Conservation (phyloP, 352 stramenopile genomes). For the Globisporangium recalcitrans region DNA sequence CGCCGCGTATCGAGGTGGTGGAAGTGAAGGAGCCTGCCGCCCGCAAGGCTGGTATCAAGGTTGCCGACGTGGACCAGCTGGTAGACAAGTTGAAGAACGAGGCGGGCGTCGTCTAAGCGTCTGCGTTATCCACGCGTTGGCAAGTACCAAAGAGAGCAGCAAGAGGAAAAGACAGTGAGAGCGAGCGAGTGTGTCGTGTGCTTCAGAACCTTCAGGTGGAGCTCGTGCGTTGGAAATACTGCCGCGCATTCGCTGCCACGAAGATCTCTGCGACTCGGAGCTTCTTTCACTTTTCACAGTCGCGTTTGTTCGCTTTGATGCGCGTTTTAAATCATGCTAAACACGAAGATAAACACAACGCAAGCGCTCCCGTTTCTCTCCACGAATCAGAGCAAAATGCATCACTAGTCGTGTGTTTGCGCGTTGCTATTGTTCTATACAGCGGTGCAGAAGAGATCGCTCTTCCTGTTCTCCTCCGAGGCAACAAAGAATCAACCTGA, state of each 20-base stretch:
- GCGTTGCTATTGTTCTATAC: too few relatives aligned
- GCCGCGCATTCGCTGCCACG: too few relatives aligned
- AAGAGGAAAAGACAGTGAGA: not conserved
- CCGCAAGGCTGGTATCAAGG: constrained; percentile 93
- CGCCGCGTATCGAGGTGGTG: constrained; percentile 64
- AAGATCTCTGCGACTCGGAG: not conserved
- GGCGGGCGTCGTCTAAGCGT: constrained; percentile 81
- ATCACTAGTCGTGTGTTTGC: not conserved
- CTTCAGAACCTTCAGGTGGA: not conserved
- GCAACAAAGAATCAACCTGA: not conserved
- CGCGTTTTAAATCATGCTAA: not conserved
- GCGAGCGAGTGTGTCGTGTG: not conserved
- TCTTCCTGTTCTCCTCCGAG: too few relatives aligned
- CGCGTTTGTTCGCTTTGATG: constrained; percentile 1
- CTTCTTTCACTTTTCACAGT: not conserved
- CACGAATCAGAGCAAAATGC: not conserved
- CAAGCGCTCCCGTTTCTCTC: not conserved
- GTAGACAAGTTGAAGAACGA: constrained; percentile 97
- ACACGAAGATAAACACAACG: not conserved
- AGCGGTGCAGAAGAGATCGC: too few relatives aligned
- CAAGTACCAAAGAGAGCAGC: not conserved
- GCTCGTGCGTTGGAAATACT: not conserved
- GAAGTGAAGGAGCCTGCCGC: constrained; percentile 91
- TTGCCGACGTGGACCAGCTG: constrained; percentile 92
- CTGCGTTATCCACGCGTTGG: not conserved